A percentile compares a stretch with the other conserved stretches of the same genome.
phyloP scores from a whole-genome alignment of 805 yeast species.

The Teunomyces kruisii region DNA sequence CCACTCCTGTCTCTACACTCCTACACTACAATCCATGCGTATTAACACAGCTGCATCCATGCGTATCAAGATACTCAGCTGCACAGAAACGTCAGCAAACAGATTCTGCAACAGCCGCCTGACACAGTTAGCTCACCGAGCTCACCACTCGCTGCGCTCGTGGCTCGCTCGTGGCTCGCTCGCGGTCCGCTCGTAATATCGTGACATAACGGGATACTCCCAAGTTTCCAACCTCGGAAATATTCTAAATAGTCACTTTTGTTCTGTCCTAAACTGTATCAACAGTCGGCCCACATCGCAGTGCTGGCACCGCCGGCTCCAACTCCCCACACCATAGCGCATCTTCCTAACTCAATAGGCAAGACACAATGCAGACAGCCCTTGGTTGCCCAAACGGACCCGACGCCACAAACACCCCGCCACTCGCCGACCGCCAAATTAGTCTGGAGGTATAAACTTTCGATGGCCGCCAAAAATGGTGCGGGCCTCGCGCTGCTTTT shows the following conservation, averaged over 20 bases:
- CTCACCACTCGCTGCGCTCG: too few species aligned
- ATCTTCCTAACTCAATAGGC: conserved; percentile 44
- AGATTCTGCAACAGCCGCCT: too few species aligned
- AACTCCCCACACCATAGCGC: conserved; percentile 14
- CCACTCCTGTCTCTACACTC: too few species aligned
- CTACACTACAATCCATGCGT: too few species aligned
- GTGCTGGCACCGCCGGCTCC: conserved; percentile 10
- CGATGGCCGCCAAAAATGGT: conserved; percentile 9
- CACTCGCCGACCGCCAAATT: conserved; percentile 29
- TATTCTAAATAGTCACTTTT: conserved; percentile 42
- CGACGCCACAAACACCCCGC: not conserved
- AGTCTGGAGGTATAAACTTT: conserved; percentile 41
- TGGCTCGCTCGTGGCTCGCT: too few species aligned
- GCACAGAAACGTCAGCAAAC: too few species aligned
- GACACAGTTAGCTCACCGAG: too few species aligned
- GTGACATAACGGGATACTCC: conserved; percentile 48
- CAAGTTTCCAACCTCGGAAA: conserved; percentile 34
- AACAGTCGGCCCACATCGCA: conserved; percentile 25
- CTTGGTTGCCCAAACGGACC: conserved; percentile 21
- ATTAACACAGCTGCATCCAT: too few species aligned
- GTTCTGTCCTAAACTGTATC: conserved; percentile 37
- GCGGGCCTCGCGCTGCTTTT: not conserved
- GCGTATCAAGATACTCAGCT: too few species aligned
- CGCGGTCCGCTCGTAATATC: conserved; percentile 19
- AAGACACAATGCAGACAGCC: conserved; percentile 22